A percentile compares a stretch with the other conserved stretches of the same genome.
Evolutionary conservation across 2,329 filamentous ascomycete species (phyloP).

Genomic region (Exophiala mesophila): DNA sequence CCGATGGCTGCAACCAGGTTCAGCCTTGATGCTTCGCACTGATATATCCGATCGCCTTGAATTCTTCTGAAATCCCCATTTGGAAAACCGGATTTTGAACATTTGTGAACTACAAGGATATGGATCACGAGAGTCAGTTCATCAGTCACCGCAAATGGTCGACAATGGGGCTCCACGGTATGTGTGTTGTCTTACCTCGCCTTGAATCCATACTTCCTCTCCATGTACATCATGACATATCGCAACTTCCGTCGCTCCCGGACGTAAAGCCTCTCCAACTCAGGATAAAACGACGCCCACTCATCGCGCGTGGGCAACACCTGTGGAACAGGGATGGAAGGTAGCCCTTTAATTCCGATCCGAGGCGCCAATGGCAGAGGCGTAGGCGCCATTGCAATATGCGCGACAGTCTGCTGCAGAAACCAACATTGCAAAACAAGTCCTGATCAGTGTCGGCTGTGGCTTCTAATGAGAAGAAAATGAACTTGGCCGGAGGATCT

Average conservation of each 20-base stretch:
- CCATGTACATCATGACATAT: slow-evolving; percentile 9
- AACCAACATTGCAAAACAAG: too few relatives aligned
- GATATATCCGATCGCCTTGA: slow-evolving; percentile 1
- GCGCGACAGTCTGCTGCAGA: too few relatives aligned
- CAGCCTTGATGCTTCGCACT: too few relatives aligned
- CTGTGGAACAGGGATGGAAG: too few relatives aligned
- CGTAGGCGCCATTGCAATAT: too few relatives aligned
- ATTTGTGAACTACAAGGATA: slow-evolving; percentile 2
- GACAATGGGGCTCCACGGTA: too few relatives aligned
- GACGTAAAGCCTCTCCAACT: slow-evolving; percentile 6
- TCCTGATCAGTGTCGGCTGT: too few relatives aligned
- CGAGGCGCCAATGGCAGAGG: too few relatives aligned
- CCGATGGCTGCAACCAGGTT: too few relatives aligned
- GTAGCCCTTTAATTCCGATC: too few relatives aligned
- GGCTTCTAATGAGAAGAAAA: neutral
- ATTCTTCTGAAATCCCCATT: slow-evolving; percentile 13
- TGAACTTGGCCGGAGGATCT: neutral
- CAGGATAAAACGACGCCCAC: slow-evolving; percentile 1
- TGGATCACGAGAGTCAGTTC: neutral
- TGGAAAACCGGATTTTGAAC: slow-evolving; percentile 12
- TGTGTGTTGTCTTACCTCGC: slow-evolving; percentile 3
- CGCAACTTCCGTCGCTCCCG: slow-evolving; percentile 8
- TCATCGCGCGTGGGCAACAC: neutral
- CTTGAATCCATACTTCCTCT: slow-evolving; percentile 4
- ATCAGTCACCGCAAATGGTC: too few relatives aligned